phyloP scores from a whole-genome alignment of 1,284 basidiomycete species.

The Ustilago nuda region DNA sequence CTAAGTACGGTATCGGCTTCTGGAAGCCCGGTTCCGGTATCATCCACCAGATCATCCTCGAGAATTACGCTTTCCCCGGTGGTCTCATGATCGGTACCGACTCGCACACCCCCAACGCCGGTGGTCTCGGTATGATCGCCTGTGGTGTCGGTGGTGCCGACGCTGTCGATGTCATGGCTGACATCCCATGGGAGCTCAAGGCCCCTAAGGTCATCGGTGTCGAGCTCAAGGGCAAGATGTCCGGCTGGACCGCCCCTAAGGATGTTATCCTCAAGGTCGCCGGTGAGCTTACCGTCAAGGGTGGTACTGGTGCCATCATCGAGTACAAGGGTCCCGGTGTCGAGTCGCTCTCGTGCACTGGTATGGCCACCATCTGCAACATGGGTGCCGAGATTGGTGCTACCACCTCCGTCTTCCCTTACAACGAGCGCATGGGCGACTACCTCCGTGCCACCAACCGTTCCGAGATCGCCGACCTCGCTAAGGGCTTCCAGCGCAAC shows the following conservation, averaged over 20 bases:
- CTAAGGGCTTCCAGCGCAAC: constrained; percentile 90
- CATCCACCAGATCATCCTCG: constrained; percentile 78
- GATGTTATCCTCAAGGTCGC: constrained; percentile 69
- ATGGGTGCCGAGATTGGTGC: constrained; percentile 99
- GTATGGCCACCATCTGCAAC: constrained; percentile 99
- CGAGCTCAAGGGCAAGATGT: constrained; percentile 92
- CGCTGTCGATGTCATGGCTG: constrained; percentile 98
- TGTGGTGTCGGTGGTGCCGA: constrained; percentile 99
- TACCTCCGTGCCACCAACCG: constrained; percentile 96
- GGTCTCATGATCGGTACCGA: constrained; percentile 99
- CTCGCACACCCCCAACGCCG: constrained; percentile 98
- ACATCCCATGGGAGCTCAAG: constrained; percentile 98
- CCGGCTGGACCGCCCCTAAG: constrained; percentile 98
- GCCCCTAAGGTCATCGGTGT: constrained; percentile 99
- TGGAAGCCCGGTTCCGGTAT: constrained; percentile 99
- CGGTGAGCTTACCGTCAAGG: constrained; percentile 69
- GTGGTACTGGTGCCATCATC: constrained; percentile 69
- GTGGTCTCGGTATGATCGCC: constrained; percentile 98
- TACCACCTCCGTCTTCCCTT: constrained; percentile 98
- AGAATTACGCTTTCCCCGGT: constrained; percentile 99
- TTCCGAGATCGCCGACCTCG: constrained; percentile 87
- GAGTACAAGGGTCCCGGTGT: constrained; percentile 77
- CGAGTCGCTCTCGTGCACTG: constrained; percentile 94
- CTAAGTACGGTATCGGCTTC: constrained; percentile 99
- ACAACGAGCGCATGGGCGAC: constrained; percentile 91